Conservation (phyloP, 2,329 filamentous ascomycete species). For the Ophiostoma tasmaniense region DNA sequence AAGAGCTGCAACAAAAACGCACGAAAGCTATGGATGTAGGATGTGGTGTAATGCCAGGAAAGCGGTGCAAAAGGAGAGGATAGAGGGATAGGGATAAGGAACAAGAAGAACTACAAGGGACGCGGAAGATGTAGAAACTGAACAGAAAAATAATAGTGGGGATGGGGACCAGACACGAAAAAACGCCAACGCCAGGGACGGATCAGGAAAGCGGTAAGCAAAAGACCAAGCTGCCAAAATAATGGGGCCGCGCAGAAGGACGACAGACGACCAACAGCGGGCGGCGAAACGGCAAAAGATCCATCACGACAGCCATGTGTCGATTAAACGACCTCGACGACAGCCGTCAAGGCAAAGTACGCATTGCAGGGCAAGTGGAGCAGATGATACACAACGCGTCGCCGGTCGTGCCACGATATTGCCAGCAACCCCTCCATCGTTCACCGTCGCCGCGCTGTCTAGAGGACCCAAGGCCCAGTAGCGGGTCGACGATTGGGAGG, state of each 20-base stretch:
- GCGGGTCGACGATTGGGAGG: background rate
- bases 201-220: conserved; percentile 4
- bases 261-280: background rate
- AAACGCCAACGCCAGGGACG: conserved; percentile 4
- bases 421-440: background rate
- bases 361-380: background rate
- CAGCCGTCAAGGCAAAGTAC: background rate
- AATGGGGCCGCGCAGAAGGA: background rate
- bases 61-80: background rate
- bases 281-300: background rate
- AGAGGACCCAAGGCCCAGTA: background rate
- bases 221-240: background rate
- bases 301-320: background rate
- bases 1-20: background rate
- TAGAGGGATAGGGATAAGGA: background rate
- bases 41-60: background rate
- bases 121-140: conserved; percentile 1
- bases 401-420: background rate
- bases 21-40: background rate
- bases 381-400: background rate
- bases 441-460: background rate
- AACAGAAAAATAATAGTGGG: conserved; percentile 2
- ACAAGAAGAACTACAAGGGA: background rate
- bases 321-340: background rate
- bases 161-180: conserved; percentile 3